Evolutionary conservation across 2,329 filamentous ascomycete genomes (phyloP), one percentile per base, ranked within the genome.

Genomic region (Davidsoniella neocaledoniae): DNA sequence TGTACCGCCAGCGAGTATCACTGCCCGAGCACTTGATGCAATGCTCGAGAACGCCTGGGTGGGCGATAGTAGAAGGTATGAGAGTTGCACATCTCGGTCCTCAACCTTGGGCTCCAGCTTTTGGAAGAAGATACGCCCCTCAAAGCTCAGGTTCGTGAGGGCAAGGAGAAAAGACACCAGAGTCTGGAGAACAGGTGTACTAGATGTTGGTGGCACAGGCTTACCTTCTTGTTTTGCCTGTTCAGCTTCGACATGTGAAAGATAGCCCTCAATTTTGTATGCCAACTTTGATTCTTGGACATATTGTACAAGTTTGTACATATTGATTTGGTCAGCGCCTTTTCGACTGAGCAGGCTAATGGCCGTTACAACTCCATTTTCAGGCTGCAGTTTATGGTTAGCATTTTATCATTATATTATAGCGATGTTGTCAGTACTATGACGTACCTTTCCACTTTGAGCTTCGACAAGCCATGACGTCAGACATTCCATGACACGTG

Each of bases 241-340:
- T 43, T 66, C 64, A 45, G 74, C 70, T 50, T 79, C 73, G 1
- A 75, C 63, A 53, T 83, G 75, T 2, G 76, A 72, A 2, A 79
- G 76, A 59, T 96, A 98, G 45, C 86, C 83, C 64, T 98, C 90
- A 9, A 96, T 84, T 63, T 98, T 98, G 55, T 88, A 83, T 1
- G 90, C 88, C 10, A 98, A 68, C 58, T 94, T 95, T 54, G 88
- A 95, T 55, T 91, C 82, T 58, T 90, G 83, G 3, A 98, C 76
- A 62, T 96, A 96, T 41, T 78, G 74, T 29, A 88, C 79, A 12
- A 98, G 71, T 60, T 91, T 90, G 64, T 85, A 90, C 26, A 95
- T 74, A 58, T 96, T 94, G 65, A 98, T 88, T 59, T 96, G 90
- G 59, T 98, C 91, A 21, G 91, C 83, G 0, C 86, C 86, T 61